Conservation (phyloP, 805 yeast species). For the Isabelozyma pseudorhagii region DNA sequence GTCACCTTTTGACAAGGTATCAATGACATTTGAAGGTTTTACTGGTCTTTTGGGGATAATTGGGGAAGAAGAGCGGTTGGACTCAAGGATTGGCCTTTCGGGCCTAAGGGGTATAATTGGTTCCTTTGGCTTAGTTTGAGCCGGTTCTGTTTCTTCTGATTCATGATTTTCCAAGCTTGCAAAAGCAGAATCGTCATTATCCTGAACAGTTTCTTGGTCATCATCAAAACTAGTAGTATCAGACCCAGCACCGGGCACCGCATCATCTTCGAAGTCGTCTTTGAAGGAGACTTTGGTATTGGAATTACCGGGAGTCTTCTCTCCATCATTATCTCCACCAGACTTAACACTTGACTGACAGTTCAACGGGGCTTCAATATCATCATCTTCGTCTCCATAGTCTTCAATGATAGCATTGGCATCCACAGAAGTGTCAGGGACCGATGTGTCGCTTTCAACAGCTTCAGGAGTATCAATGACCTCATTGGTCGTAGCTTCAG, state of each 20-base stretch:
- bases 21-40: background rate
- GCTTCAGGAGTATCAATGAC: background rate
- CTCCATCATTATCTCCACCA: constrained; percentile 20
- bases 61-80: background rate
- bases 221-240: constrained; percentile 26
- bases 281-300: constrained; percentile 26
- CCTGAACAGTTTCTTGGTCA: constrained; percentile 30
- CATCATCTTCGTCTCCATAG: background rate
- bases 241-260: constrained; percentile 4
- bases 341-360: background rate
- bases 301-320: constrained; percentile 30
- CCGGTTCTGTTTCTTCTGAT: background rate
- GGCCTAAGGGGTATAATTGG: too few relatives aligned
- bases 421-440: background rate
- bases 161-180: background rate
- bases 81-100: too few relatives aligned
- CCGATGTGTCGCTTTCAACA: background rate
- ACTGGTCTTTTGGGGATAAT: background rate
- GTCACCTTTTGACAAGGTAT: too few relatives aligned
- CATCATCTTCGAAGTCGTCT: constrained; percentile 17
- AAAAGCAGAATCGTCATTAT: constrained; percentile 3
- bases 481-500: background rate
- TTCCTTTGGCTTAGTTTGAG: background rate
- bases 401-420: background rate
- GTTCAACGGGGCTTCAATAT: background rate